Evolutionary conservation across 805 yeast genomes (phyloP).

Genomic region (Candida endomychidarum): DNA sequence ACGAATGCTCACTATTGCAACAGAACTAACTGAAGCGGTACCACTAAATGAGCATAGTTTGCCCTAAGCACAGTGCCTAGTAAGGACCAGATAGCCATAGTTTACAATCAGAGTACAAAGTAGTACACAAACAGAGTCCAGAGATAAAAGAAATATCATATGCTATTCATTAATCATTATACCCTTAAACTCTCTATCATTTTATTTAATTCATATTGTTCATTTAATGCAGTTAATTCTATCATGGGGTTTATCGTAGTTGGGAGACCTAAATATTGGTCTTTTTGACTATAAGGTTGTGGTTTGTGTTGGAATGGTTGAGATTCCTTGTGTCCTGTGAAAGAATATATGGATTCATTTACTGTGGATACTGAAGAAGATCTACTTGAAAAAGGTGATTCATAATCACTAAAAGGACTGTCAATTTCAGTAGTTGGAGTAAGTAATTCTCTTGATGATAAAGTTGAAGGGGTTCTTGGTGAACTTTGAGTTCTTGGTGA

Average conservation of each 20-base stretch:
- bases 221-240: constrained; percentile 36
- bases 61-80: too few relatives aligned
- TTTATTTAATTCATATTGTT: constrained; percentile 32
- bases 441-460: background rate
- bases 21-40: too few relatives aligned
- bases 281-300: too few relatives aligned
- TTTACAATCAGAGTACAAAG: too few relatives aligned
- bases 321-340: too few relatives aligned
- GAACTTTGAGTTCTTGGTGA: constrained; percentile 1
- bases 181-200: constrained; percentile 20
- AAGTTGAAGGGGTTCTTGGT: background rate
- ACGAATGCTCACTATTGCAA: too few relatives aligned
- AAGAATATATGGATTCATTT: constrained; percentile 4
- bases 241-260: constrained; percentile 31
- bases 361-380: constrained; percentile 6
- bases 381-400: constrained; percentile 4
- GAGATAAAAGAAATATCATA: too few relatives aligned
- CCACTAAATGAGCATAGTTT: too few relatives aligned
- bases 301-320: too few relatives aligned
- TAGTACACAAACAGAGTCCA: too few relatives aligned
- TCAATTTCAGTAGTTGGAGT: background rate
- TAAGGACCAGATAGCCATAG: too few relatives aligned
- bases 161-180: constrained; percentile 11
- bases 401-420: background rate
- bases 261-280: background rate